Evolutionary conservation across 2,329 filamentous ascomycete genomes (phyloP).

Genomic region (Monilinia aucupariae): DNA sequence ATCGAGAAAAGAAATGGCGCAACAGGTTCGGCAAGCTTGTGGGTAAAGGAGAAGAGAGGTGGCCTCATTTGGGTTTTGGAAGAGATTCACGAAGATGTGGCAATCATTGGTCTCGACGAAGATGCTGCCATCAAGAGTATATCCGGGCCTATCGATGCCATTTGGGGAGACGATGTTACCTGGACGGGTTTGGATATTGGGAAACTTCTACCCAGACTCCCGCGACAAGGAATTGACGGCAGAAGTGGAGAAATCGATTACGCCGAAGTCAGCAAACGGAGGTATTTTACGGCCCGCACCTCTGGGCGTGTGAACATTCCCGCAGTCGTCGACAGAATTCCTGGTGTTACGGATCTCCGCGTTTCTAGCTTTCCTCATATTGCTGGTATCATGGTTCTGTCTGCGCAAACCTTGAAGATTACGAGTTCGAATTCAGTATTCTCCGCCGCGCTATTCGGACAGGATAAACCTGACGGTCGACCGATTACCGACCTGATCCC

Average conservation of each 20-base stretch:
- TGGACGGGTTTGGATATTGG: constrained; percentile 68
- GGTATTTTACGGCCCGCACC: constrained; percentile 81
- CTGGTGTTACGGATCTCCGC: constrained; percentile 65
- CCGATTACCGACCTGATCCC: constrained; percentile 77
- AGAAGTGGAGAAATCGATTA: constrained; percentile 72
- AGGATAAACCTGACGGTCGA: constrained; percentile 75
- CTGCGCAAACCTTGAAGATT: constrained; percentile 70
- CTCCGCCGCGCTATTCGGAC: constrained; percentile 84
- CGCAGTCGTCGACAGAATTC: constrained; percentile 69
- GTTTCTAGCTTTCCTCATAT: constrained; percentile 96
- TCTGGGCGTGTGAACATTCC: constrained; percentile 75
- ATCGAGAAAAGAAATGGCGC: constrained; percentile 93
- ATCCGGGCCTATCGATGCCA: constrained; percentile 71
- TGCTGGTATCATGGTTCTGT: constrained; percentile 89
- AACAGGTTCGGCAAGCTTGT: constrained; percentile 87
- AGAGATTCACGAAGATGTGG: constrained; percentile 93
- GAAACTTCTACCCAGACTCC: constrained; percentile 74
- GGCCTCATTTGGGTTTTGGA: constrained; percentile 97
- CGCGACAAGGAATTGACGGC: constrained; percentile 65
- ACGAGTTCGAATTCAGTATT: constrained; percentile 95
- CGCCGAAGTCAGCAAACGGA: constrained; percentile 63
- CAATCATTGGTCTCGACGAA: constrained; percentile 69
- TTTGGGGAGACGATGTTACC: constrained; percentile 73
- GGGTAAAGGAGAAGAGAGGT: constrained; percentile 95
- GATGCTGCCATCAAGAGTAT: constrained; percentile 67